Base-by-base conservation (phyloP, 768 basidiomycete genomes). In the Lactarius hatsudake region DNA sequence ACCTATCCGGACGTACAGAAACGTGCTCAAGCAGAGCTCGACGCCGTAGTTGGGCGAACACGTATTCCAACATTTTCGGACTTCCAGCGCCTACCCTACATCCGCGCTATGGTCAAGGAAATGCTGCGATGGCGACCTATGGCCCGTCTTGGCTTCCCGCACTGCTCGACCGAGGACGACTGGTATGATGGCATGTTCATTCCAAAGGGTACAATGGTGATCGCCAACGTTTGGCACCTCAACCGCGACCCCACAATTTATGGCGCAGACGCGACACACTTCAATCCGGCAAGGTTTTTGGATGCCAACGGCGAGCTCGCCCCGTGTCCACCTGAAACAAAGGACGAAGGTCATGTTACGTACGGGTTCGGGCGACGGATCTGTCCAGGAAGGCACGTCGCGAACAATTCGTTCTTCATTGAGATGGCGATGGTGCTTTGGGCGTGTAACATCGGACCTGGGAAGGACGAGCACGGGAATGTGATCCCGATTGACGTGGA, bases 141-240 rank as follows among this genome's bases (percentile, higher is more conserved):
- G 8, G 36, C 13, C 56, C 57, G 48, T 15, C 23, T 61, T 28
- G 73, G 60, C 34, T 13, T 74, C 8, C 69, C 71, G 8, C 73
- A 73, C 34, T 45, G 55, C 5, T 30, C 72, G 2, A 66, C 54
- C 3, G 59, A 65, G 61, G 77, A 77, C 55, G 74, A 76, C 54
- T 69, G 53, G 53, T 77, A 76, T 61, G 64, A 69, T 56, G 72
- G 66, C 26, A 67, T 66, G 57, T 67, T 73, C 63, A 78, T 81
- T 23, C 79, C 79, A 5, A 75, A 72, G 28, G 79, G 76, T 18
- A 76, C 78, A 2, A 72, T 76, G 1, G 71, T 79, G n/a, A 65
- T 78, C 34, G 69, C 71, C 10, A 78, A 77, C 51, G 58, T 72
- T 57, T 78, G 59, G 63, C 48, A 53, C 34, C 67, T 75, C 53